Conservation (phyloP, 163 green algal genomes). For the Chlamydomonas reinhardtii region DNA sequence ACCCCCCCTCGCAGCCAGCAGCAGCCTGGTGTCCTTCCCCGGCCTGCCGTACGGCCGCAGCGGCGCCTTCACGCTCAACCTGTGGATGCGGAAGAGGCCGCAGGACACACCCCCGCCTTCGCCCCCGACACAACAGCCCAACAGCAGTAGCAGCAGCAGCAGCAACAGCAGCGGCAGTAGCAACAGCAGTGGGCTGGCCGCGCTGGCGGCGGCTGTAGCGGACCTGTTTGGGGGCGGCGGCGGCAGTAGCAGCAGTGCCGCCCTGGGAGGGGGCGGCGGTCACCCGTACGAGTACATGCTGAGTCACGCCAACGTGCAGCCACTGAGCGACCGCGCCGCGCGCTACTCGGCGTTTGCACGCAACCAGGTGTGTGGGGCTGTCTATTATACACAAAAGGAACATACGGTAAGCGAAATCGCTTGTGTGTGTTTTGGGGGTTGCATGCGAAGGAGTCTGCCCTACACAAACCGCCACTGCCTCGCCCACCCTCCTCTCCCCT, state of each 20-base stretch:
- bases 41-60: constrained; percentile 58
- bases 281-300: constrained; percentile 42
- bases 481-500: neutral
- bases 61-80: constrained; percentile 74
- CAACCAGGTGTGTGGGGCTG: constrained; percentile 47
- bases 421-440: too few species aligned
- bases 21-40: constrained; percentile 32
- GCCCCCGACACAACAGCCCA: too few species aligned
- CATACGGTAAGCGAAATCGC: too few species aligned
- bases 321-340: neutral
- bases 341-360: constrained; percentile 9
- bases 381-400: too few species aligned
- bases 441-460: too few species aligned
- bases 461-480: too few species aligned
- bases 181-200: too few species aligned
- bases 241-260: too few species aligned
- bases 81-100: constrained; percentile 68
- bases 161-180: constrained; percentile 11
- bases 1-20: neutral
- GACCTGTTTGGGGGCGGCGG: too few species aligned
- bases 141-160: constrained; percentile 1
- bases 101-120: neutral
- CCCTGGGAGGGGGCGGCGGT: too few species aligned
- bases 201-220: too few species aligned
- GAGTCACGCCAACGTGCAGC: constrained; percentile 14